Conservation (phyloP, 106 monocot species). For the Dendrobium officinale region DNA sequence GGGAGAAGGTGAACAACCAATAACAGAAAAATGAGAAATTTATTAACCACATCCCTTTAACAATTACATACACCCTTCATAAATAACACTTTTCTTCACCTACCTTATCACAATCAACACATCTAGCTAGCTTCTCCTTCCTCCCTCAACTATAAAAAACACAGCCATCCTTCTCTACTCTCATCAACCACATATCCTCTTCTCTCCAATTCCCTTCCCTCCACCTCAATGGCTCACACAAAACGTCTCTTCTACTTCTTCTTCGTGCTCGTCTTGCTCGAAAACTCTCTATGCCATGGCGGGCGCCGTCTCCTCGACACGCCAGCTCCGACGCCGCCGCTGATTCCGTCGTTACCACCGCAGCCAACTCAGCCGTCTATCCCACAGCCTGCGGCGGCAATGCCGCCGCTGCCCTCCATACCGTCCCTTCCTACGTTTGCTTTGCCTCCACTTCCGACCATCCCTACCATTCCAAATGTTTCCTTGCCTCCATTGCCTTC, state of each 20-base stretch:
- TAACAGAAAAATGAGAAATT: no score
- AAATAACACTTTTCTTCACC: no score
- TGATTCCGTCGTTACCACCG: background rate
- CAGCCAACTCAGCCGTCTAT: background rate
- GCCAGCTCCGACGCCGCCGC: background rate
- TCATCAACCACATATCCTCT: no score
- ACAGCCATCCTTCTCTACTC: no score
- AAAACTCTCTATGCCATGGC: background rate
- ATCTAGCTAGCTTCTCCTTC: no score
- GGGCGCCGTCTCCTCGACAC: slow-evolving; percentile 3
- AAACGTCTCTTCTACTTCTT: background rate
- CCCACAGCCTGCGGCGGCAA: no score
- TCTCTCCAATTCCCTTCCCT: background rate
- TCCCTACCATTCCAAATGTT: background rate
- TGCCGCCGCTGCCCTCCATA: background rate
- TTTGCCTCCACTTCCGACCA: background rate
- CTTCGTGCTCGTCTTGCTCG: background rate
- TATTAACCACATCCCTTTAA: no score
- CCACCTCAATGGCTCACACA: background rate
- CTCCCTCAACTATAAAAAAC: no score
- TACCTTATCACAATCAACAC: no score
- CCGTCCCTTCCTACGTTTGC: background rate
- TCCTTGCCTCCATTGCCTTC: background rate
- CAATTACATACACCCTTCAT: no score
- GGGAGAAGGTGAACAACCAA: no score